Evolutionary conservation across 1,139 yeast genomes (phyloP).

Genomic region (Zygosaccharomyces pseudobailii): DNA sequence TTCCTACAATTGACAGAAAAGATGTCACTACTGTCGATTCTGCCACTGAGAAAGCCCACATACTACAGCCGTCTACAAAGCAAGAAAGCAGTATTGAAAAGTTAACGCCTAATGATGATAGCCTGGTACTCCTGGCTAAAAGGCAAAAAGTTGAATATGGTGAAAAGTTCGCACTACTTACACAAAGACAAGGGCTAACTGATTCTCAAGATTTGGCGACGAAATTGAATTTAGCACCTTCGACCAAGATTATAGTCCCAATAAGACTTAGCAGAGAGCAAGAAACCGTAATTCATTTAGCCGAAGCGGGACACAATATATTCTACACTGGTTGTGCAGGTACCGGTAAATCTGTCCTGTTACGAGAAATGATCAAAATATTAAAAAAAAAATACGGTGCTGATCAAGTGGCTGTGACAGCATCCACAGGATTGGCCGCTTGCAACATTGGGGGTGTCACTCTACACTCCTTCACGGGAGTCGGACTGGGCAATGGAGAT

Average conservation of each 20-base stretch:
- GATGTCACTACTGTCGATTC: neutral
- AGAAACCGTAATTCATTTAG: conserved; percentile 57
- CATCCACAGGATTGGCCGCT: conserved; percentile 91
- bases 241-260: conserved; percentile 33
- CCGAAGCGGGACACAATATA: conserved; percentile 55
- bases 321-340: conserved; percentile 97
- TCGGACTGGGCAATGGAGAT: conserved; percentile 63
- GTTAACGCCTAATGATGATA: conserved; percentile 3
- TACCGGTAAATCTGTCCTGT: conserved; percentile 82
- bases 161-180: conserved; percentile 23
- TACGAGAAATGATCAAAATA: conserved; percentile 63
- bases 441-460: conserved; percentile 88
- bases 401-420: conserved; percentile 73
- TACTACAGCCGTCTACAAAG: neutral
- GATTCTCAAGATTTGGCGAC: conserved; percentile 16
- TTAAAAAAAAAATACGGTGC: conserved; percentile 45
- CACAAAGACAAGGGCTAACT: conserved; percentile 21
- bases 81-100: neutral
- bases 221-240: conserved; percentile 18
- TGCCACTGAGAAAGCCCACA: neutral
- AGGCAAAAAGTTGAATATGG: conserved; percentile 17
- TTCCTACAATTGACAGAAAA: neutral
- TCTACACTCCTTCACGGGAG: conserved; percentile 79
- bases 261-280: conserved; percentile 65
- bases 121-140: conserved; percentile 12